Percentiles rank a stretch among this genome's conserved stretches.
These are phyloP conservation scores for Phialophora tarda DNA, from an alignment of 2,329 filamentous ascomycete genomes.

Conservation along the genomic window DNA sequence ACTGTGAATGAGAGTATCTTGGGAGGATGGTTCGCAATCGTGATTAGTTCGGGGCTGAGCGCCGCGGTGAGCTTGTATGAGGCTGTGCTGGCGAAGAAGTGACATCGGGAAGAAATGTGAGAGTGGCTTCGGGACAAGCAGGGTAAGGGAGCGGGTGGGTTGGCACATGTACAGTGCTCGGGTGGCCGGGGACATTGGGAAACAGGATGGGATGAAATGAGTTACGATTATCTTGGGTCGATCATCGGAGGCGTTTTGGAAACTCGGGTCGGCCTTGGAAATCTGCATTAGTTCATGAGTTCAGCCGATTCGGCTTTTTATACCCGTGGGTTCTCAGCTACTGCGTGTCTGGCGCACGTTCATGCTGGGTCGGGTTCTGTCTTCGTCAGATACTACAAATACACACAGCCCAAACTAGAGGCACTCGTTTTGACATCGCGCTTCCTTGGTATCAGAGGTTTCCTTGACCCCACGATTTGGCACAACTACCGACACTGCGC, in stretches of 20 bases:
- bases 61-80: conserved; percentile 53
- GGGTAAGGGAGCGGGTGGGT: not conserved
- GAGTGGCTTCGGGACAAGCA: not conserved
- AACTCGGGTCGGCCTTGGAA: conserved; percentile 1
- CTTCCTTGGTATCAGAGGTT: not conserved
- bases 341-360: conserved; percentile 23
- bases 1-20: conserved; percentile 49
- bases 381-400: conserved; percentile 26
- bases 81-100: conserved; percentile 49
- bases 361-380: conserved; percentile 16
- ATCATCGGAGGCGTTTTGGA: conserved; percentile 1
- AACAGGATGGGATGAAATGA: conserved; percentile 21
- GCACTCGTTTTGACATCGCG: not conserved
- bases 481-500: not conserved
- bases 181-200: conserved; percentile 17
- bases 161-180: conserved; percentile 24
- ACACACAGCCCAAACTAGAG: conserved; percentile 1
- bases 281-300: conserved; percentile 15
- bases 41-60: conserved; percentile 51
- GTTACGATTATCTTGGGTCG: conserved; percentile 29
- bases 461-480: not conserved
- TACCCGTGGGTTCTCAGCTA: conserved; percentile 23
- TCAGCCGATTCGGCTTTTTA: conserved; percentile 16
- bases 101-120: not conserved
- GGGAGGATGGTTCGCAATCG: conserved; percentile 48